A percentile compares a stretch with the other conserved stretches of the same genome.
phyloP scores from a whole-genome alignment of 1,284 basidiomycete genomes.

The Ustilago xerochloae region DNA sequence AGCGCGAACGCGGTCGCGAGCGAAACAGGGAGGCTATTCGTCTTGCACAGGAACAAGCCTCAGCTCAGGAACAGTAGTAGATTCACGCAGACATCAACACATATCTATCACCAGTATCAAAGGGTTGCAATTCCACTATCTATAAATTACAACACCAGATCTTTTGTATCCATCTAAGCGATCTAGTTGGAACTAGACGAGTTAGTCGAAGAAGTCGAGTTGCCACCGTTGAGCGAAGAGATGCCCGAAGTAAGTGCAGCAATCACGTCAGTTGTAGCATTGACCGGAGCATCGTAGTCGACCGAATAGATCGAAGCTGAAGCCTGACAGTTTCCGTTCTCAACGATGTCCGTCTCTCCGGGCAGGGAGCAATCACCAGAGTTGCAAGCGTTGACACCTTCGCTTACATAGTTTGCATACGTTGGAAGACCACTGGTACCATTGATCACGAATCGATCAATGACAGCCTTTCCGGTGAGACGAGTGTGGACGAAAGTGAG shows the following conservation, averaged over 20 bases:
- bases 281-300: conserved; percentile 59
- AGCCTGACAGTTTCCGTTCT: conserved; percentile 44
- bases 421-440: conserved; percentile 53
- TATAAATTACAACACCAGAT: background rate
- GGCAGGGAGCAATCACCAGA: conserved; percentile 56
- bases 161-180: background rate
- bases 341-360: conserved; percentile 57
- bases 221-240: conserved; percentile 23
- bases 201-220: conserved; percentile 15
- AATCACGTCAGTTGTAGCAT: conserved; percentile 1
- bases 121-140: background rate
- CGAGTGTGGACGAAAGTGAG: conserved; percentile 41
- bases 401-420: conserved; percentile 41
- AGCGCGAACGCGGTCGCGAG: conserved; percentile 54
- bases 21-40: conserved; percentile 54
- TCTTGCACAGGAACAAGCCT: conserved; percentile 27
- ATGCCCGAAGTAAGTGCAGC: conserved; percentile 23
- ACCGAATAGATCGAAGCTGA: conserved; percentile 53
- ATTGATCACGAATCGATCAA: conserved; percentile 53
- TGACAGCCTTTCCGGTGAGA: conserved; percentile 54
- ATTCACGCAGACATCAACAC: background rate
- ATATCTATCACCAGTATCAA: background rate
- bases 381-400: conserved; percentile 54
- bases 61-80: background rate
- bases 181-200: background rate